These are phyloP conservation scores for Sphaerulina musiva DNA, from an alignment of 2,329 filamentous ascomycete species.

Conservation along the genomic window DNA sequence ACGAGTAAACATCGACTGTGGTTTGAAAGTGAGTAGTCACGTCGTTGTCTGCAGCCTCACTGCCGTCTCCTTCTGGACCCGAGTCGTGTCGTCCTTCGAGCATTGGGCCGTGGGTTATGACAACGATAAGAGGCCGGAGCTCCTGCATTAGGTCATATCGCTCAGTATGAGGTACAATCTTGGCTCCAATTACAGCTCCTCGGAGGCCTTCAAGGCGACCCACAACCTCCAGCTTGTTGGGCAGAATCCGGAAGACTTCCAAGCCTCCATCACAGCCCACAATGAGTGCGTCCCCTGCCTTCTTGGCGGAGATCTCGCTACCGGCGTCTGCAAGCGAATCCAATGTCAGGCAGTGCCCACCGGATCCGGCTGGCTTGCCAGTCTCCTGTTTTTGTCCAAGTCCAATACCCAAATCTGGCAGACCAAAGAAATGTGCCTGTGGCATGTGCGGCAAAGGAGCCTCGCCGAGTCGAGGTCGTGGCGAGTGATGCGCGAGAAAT, in stretches of 20 bases:
- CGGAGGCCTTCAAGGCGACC: slow-evolving; percentile 68
- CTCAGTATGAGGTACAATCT: slow-evolving; percentile 66
- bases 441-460: slow-evolving; percentile 33
- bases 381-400: slow-evolving; percentile 32
- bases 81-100: slow-evolving; percentile 40
- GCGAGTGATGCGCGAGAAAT: slow-evolving; percentile 16
- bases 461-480: slow-evolving; percentile 24
- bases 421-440: slow-evolving; percentile 32
- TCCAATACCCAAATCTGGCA: slow-evolving; percentile 30
- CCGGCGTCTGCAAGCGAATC: slow-evolving; percentile 56
- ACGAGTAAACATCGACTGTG: slow-evolving; percentile 79
- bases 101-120: slow-evolving; percentile 73
- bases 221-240: slow-evolving; percentile 62
- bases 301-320: slow-evolving; percentile 39
- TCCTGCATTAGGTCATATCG: slow-evolving; percentile 46
- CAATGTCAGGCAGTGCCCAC: slow-evolving; percentile 74
- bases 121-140: slow-evolving; percentile 66
- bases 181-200: slow-evolving; percentile 74
- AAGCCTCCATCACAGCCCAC: slow-evolving; percentile 75
- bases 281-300: slow-evolving; percentile 59
- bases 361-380: slow-evolving; percentile 33
- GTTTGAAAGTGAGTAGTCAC: slow-evolving; percentile 65
- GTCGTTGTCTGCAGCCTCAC: slow-evolving; percentile 30
- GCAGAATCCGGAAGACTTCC: slow-evolving; percentile 67
- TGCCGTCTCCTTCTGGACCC: slow-evolving; percentile 31